Evolutionary conservation across 2,329 filamentous ascomycete genomes (phyloP).

Genomic region (Monilinia fructigena): DNA sequence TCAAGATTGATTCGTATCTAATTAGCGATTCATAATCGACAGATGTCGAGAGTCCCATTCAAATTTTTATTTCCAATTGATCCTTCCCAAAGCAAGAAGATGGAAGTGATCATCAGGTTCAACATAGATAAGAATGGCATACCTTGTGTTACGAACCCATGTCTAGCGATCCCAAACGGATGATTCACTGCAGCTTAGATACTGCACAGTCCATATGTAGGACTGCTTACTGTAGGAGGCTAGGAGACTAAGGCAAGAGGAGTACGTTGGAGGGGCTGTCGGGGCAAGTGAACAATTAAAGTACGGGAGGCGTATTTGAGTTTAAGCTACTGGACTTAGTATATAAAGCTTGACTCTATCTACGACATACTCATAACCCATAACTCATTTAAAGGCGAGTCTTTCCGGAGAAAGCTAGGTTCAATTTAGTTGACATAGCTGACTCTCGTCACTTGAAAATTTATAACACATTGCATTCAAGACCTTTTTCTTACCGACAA

Average conservation of each 20-base stretch:
- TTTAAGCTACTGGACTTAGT: not conserved
- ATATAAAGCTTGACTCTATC: conserved; percentile 5
- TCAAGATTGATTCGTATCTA: not conserved
- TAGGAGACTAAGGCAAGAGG: too few relatives aligned
- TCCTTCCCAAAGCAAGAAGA: not conserved
- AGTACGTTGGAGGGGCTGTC: not conserved
- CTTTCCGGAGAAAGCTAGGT: not conserved
- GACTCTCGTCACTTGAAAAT: conserved; percentile 4
- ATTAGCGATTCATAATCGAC: not conserved
- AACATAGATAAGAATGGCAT: not conserved
- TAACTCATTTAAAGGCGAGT: not conserved
- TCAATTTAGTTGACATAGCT: not conserved
- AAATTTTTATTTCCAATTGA: not conserved
- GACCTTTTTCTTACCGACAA: not conserved
- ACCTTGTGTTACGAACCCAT: not conserved
- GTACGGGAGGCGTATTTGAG: not conserved
- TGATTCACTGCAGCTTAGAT: conserved; percentile 5
- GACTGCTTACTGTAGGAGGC: not conserved
- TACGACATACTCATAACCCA: not conserved
- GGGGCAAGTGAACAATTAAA: not conserved
- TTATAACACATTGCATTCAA: not conserved
- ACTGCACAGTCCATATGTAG: not conserved
- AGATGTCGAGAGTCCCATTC: not conserved
- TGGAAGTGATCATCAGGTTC: conserved; percentile 9
- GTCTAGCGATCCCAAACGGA: not conserved